Evolutionary conservation across 1,139 yeast species (phyloP).

Genomic region (Hansenula sp.): DNA sequence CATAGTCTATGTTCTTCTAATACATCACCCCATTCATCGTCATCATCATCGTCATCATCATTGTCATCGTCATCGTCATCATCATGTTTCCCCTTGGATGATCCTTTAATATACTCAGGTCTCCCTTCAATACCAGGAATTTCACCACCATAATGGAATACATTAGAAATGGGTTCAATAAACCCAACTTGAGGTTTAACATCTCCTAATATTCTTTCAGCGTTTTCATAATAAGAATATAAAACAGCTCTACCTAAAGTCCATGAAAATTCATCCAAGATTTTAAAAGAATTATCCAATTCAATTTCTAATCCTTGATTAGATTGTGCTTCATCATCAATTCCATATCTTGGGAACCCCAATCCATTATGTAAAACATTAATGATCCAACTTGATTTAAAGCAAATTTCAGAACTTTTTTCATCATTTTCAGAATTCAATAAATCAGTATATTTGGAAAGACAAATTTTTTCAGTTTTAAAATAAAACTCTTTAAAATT

Average conservation of each 20-base stretch:
- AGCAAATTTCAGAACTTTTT: slow-evolving; percentile 41
- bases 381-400: slow-evolving; percentile 70
- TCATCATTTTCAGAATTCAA: slow-evolving; percentile 36
- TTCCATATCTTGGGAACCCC: slow-evolving; percentile 60
- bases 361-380: slow-evolving; percentile 71
- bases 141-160: slow-evolving; percentile 53
- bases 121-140: slow-evolving; percentile 39
- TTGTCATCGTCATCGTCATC: slow-evolving; percentile 23
- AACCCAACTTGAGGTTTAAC: slow-evolving; percentile 36
- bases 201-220: slow-evolving; percentile 7
- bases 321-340: slow-evolving; percentile 36
- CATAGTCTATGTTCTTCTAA: slow-evolving; percentile 48
- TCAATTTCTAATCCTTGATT: too few relatives aligned
- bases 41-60: slow-evolving; percentile 22
- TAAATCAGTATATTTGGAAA: slow-evolving; percentile 15
- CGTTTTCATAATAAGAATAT: slow-evolving; percentile 42
- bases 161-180: slow-evolving; percentile 46
- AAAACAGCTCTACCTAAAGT: slow-evolving; percentile 77
- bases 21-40: slow-evolving; percentile 29
- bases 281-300: slow-evolving; percentile 46
- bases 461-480: slow-evolving; percentile 17
- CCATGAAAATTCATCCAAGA: slow-evolving; percentile 77
- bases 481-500: slow-evolving; percentile 18
- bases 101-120: slow-evolving; percentile 35
- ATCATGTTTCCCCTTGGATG: slow-evolving; percentile 16